Evolutionary conservation across 176 grass and related monocot species (phyloP).

Genomic region (Chloris gayana): DNA sequence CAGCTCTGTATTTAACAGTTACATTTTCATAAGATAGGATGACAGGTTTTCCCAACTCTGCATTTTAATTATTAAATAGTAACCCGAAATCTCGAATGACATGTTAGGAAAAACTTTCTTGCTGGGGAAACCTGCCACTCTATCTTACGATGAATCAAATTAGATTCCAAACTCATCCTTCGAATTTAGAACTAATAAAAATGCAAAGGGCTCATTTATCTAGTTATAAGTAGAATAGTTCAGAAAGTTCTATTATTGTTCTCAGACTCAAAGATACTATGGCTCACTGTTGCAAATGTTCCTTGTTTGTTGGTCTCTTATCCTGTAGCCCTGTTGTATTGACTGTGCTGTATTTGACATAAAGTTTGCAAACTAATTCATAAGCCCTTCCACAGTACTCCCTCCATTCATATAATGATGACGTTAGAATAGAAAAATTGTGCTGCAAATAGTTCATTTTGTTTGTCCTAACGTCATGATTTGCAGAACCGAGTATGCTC

Average conservation of each 20-base stretch:
- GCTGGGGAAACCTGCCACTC: not conserved
- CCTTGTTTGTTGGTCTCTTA: not conserved
- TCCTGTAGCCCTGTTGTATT: constrained; percentile 11
- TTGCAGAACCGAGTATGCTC: no score
- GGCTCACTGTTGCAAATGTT: not conserved
- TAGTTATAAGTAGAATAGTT: constrained; percentile 4
- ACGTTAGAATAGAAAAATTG: no score
- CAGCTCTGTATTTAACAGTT: not conserved
- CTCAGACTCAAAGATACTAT: not conserved
- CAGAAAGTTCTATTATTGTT: not conserved
- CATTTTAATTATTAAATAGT: no score
- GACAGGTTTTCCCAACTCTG: no score
- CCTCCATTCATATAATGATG: no score
- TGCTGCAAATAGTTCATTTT: no score
- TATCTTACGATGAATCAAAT: not conserved
- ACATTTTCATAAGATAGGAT: no score
- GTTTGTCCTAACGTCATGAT: no score
- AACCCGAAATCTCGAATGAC: no score
- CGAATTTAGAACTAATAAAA: not conserved
- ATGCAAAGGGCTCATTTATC: not conserved
- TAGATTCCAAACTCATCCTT: not conserved
- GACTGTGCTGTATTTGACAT: not conserved
- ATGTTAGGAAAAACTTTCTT: not conserved
- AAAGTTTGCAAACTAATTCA: constrained; percentile 3
- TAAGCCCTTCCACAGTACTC: not conserved